Evolutionary conservation across 2,329 filamentous ascomycete genomes (phyloP), one percentile per base, ranked within the genome.

Genomic region (Corinectria fuckeliana): DNA sequence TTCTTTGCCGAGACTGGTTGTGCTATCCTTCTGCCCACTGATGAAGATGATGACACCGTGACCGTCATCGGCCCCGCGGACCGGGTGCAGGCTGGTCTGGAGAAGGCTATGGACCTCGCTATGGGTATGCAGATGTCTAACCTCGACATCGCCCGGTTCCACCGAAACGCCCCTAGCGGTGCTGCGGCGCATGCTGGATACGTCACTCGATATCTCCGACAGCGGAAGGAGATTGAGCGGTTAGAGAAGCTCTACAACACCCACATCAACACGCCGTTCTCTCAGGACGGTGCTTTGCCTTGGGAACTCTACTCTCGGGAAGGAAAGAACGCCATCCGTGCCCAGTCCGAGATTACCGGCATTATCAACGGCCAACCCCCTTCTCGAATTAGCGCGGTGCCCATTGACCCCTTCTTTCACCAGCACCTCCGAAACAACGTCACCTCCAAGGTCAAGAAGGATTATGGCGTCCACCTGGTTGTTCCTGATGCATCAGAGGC

Each of bases 1-100:
- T 97, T 99, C 81, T 88, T 97, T 65, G 85, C 88, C 44, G 88
- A 97, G 71, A 98, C 95, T 58, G 94, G 94, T 63, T 99, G 95
- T 76, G 87, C 91, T 41, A 89, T 98, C 60, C 85, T 98, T 57
- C 78, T 98, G 44, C 94, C 92, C 7, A 83, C 83, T 23, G 87
- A 89, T 21, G 88, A 91, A 52, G 91, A 95, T 57, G 91, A 92
- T 45, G 92, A 97, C 70, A 88, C 87, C 39, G 85, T 98, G 45
- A 94, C 92, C 26, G 86, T 99, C 63, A 88, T 96, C 64, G 95
- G 95, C 3, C 92, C 90, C 16, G 78, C 88, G 7, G 86, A 91
- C 63, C 87, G 86, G 69, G 87, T 98, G 56, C 83, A 91, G 62
- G 82, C 82, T 64, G 95, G 91, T 70, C 81, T 93, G 45, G 90